A percentile compares a stretch with the other conserved stretches of the same genome.
These are phyloP conservation scores for Amanita inopinata DNA, from an alignment of 768 basidiomycete species.

Conservation along the genomic window DNA sequence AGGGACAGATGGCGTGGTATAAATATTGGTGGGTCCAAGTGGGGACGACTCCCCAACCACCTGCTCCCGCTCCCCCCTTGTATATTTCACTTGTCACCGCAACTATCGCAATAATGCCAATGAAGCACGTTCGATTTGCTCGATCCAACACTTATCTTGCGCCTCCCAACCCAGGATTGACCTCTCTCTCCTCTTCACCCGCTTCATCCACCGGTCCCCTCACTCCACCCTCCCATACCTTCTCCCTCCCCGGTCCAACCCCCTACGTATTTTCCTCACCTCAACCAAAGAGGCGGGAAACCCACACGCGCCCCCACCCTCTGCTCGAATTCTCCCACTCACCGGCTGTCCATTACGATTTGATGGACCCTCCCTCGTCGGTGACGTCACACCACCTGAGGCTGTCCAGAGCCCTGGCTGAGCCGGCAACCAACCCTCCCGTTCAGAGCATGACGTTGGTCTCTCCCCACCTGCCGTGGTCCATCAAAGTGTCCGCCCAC, in stretches of 20 bases:
- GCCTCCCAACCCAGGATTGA: background rate
- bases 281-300: background rate
- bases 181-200: background rate
- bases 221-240: conserved; percentile 2
- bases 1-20: too few species aligned
- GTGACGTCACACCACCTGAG: conserved; percentile 16
- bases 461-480: conserved; percentile 25
- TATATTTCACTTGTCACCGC: background rate
- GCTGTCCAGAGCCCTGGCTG: conserved; percentile 19
- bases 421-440: conserved; percentile 26
- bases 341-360: conserved; percentile 19
- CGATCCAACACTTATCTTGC: background rate
- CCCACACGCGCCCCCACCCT: conserved; percentile 15
- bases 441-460: conserved; percentile 19
- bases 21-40: too few species aligned
- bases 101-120: background rate
- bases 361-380: conserved; percentile 20
- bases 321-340: conserved; percentile 17
- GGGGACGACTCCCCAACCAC: background rate
- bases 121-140: conserved; percentile 1
- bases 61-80: background rate
- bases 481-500: conserved; percentile 22
- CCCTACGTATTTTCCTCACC: background rate
- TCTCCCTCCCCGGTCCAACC: conserved; percentile 1
- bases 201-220: background rate